Conservation (phyloP, 768 basidiomycete species). For the Gymnopilus dilepis region DNA sequence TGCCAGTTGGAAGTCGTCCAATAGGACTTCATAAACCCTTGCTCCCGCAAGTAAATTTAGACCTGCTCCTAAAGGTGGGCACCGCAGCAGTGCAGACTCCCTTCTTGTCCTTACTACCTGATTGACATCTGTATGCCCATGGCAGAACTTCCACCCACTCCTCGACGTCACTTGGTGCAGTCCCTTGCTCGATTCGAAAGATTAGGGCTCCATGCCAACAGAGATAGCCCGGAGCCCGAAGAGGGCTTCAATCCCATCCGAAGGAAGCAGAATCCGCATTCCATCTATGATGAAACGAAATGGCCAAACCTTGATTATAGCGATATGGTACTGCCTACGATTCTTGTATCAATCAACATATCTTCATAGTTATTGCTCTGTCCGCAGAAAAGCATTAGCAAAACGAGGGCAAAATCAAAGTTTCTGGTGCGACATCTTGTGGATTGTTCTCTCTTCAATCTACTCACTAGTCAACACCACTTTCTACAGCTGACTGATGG, state of each 20-base stretch:
- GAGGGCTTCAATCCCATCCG: neutral
- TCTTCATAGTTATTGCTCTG: neutral
- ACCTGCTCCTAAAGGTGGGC: too few species aligned
- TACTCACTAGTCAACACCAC: neutral
- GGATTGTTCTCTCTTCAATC: neutral
- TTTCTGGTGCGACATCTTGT: neutral
- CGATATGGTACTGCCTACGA: too few species aligned
- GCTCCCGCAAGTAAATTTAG: too few species aligned
- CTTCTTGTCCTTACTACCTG: too few species aligned
- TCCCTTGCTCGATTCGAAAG: neutral
- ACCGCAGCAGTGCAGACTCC: too few species aligned
- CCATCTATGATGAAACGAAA: neutral
- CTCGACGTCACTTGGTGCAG: neutral
- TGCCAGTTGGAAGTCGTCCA: too few species aligned
- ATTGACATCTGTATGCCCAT: neutral
- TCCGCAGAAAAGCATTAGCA: constrained; percentile 2
- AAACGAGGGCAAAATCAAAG: neutral
- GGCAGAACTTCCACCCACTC: neutral
- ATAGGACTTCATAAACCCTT: too few species aligned
- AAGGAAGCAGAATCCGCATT: neutral
- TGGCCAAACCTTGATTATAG: neutral
- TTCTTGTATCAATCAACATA: neutral
- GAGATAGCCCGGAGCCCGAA: neutral
- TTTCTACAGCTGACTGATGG: neutral
- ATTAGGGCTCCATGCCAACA: neutral